Conservation (phyloP, 768 basidiomycete genomes). For the Boletus tomentosulus region DNA sequence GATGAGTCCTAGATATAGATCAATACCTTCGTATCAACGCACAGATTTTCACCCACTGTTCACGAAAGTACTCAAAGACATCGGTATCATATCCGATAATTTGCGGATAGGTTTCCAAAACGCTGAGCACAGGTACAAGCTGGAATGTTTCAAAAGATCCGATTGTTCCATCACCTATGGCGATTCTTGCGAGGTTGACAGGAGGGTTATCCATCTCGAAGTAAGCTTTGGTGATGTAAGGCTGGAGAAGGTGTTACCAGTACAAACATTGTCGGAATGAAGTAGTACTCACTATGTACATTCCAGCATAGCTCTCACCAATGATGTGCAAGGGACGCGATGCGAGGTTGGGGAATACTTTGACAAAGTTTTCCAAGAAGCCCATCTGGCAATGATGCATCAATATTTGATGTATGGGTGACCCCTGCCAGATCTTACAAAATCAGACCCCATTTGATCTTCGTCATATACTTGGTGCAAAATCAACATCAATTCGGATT, state of each 20-base stretch:
- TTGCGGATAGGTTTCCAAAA: conserved; percentile 72
- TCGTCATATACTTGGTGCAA: conserved; percentile 47
- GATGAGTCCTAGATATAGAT: conserved; percentile 39
- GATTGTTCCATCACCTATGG: conserved; percentile 66
- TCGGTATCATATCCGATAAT: conserved; percentile 67
- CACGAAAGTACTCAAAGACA: conserved; percentile 63
- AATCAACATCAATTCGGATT: background rate
- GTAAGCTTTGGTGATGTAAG: conserved; percentile 72
- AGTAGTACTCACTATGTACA: conserved; percentile 53
- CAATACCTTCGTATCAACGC: background rate
- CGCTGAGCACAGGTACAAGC: conserved; percentile 52
- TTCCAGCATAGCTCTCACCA: conserved; percentile 75
- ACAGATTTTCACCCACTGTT: conserved; percentile 48
- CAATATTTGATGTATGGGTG: background rate
- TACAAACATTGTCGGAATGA: background rate
- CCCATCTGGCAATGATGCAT: conserved; percentile 47
- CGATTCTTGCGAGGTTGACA: conserved; percentile 62
- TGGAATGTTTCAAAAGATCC: conserved; percentile 48
- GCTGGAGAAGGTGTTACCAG: conserved; percentile 35
- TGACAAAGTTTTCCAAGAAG: conserved; percentile 66
- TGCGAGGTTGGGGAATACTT: conserved; percentile 67
- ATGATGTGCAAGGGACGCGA: conserved; percentile 63
- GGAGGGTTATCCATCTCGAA: conserved; percentile 61
- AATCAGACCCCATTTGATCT: conserved; percentile 58
- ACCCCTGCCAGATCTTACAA: conserved; percentile 30